Base-by-base conservation (phyloP, 805 yeast genomes). In the Saturnispora serradocipensis region DNA sequence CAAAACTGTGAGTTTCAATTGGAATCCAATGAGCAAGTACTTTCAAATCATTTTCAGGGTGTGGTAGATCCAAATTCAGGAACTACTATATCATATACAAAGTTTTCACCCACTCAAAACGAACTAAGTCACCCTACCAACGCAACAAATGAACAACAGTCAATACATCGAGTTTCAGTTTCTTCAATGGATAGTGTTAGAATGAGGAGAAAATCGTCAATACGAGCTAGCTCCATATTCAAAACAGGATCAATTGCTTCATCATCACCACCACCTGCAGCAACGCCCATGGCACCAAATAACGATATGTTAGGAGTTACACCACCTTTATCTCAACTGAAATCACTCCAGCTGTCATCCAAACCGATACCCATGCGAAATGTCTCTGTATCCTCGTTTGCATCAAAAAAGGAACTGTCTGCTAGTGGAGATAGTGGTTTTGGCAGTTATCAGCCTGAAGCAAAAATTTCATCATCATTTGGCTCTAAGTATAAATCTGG, bases 401-500 rank as follows among this genome's bases (percentile, higher is more conserved):
- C 27, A 4, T 48, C 51, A 3, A 42, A 30, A 42, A 22, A 38
- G 38, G 49, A 46, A 16, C 15, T 46, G 27, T 46, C 49, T 10
- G 49, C 43, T 4, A 46, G 49, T 38, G 49, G 49, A 8, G 49
- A 46, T 11, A 46, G 49, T 24, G 49, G 49, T 11, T 46, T 32
- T 44, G 46, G 46, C 11, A 40, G 44, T 30, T 38, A 8, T 30
- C 44, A 48, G 13, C 36, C 51, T 10, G 43, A 38, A 32, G 46
- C 42, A 2, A 74, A 81, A 56, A 84, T 82, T 57, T 77, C 87
- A 2, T 81, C 91, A 0, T 82, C 90, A 0, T 84, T 84, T 64
- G 86, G 87, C 0, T 81, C 82, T n/a, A 69, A 86, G 46, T 58
- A 65, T 44, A 59, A 62, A 51, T 43, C 60, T 2, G 52, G 59